Evolutionary conservation across 805 yeast species (phyloP).

Genomic region (Lachancea waltii): DNA sequence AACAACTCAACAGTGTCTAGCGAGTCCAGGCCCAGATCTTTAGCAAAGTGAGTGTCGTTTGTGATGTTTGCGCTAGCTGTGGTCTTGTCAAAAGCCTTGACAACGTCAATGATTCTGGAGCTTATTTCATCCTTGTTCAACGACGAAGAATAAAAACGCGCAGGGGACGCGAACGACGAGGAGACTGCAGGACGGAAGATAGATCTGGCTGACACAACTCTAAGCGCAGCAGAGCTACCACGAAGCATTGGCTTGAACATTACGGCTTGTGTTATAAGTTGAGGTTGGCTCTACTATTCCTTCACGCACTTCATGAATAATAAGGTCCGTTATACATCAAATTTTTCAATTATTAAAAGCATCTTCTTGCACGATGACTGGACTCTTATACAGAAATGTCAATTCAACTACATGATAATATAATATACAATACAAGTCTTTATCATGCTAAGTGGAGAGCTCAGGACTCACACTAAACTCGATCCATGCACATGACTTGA

Average conservation of each 20-base stretch:
- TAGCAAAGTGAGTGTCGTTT: slow-evolving; percentile 42
- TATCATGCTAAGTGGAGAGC: no score
- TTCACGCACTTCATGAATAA: background rate
- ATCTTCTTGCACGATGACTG: no score
- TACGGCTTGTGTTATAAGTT: background rate
- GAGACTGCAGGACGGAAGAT: slow-evolving; percentile 24
- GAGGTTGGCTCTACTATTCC: background rate
- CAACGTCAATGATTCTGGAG: slow-evolving; percentile 73
- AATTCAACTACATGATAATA: no score
- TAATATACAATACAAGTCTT: no score
- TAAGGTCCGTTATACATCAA: background rate
- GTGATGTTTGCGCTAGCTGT: slow-evolving; percentile 38
- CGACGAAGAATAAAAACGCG: slow-evolving; percentile 53
- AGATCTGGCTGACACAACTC: slow-evolving; percentile 32
- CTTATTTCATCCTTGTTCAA: slow-evolving; percentile 74
- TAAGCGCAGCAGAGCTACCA: slow-evolving; percentile 34
- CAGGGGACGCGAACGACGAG: slow-evolving; percentile 15
- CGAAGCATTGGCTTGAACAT: slow-evolving; percentile 51
- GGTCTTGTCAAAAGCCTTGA: slow-evolving; percentile 58
- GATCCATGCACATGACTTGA: no score
- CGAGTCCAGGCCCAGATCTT: slow-evolving; percentile 65
- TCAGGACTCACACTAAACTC: background rate
- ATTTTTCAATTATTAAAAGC: no score
- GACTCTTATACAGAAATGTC: no score
- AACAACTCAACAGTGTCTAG: slow-evolving; percentile 92